Conservation (phyloP, 495 filamentous ascomycete genomes). For the Podospora fimiseda region DNA sequence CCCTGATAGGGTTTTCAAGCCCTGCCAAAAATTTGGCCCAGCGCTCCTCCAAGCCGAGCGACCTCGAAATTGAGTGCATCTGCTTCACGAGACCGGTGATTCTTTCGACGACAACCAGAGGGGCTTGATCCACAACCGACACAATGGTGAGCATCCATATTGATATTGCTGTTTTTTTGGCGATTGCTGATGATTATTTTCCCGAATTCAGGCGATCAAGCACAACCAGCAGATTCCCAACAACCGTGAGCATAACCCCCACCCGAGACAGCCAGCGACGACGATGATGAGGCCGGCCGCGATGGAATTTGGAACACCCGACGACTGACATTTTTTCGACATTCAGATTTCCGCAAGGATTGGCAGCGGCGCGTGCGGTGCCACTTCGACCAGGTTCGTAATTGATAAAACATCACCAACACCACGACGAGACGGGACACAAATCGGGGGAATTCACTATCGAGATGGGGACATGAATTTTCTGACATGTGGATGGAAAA, state of each 20-base stretch:
- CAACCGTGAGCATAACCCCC: constrained; percentile 67
- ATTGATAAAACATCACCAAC: background rate
- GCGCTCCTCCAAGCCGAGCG: constrained; percentile 22
- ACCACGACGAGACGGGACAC: background rate
- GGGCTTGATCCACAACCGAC: constrained; percentile 35
- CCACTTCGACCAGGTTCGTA: constrained; percentile 97
- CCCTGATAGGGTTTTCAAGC: constrained; percentile 43
- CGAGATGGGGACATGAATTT: constrained; percentile 9
- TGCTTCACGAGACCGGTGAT: constrained; percentile 30
- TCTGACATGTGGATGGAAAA: constrained; percentile 35
- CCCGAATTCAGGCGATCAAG: constrained; percentile 70
- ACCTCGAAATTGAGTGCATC: constrained; percentile 35
- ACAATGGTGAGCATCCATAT: constrained; percentile 26
- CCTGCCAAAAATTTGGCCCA: constrained; percentile 40
- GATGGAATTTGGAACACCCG: constrained; percentile 6
- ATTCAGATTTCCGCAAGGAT: constrained; percentile 97
- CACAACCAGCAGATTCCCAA: constrained; percentile 98
- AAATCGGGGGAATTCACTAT: constrained; percentile 1
- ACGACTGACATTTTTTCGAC: constrained; percentile 18
- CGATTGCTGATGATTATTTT: constrained; percentile 16
- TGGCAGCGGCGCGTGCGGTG: constrained; percentile 97
- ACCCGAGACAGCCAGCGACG: constrained; percentile 18
- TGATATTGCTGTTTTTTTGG: background rate
- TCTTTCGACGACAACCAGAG: constrained; percentile 28
- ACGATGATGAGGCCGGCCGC: constrained; percentile 10